Percentiles rank a stretch among this genome's conserved stretches.
Evolutionary conservation across 2,329 filamentous ascomycete genomes (phyloP).

Genomic region (Penicillium capsulatum): DNA sequence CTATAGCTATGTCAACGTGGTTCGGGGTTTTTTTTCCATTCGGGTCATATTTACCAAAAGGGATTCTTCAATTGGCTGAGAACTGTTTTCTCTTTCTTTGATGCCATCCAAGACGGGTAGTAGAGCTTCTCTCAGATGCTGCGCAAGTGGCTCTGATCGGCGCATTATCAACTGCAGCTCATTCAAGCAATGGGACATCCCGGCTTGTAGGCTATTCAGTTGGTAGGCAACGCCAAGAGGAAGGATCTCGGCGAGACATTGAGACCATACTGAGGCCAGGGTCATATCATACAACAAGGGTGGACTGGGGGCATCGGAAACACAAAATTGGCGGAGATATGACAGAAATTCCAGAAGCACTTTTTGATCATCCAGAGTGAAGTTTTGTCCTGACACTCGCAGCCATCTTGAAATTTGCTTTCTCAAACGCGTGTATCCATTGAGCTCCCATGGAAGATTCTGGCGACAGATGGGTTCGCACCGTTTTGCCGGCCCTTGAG

Average conservation of each 20-base stretch:
- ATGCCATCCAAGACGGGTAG: constrained; percentile 25
- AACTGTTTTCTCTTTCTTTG: constrained; percentile 14
- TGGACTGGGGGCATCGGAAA: constrained; percentile 18
- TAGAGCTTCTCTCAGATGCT: constrained; percentile 26
- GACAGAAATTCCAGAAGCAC: constrained; percentile 28
- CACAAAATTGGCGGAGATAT: constrained; percentile 21
- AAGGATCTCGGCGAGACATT: constrained; percentile 31
- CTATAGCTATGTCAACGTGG: constrained; percentile 22
- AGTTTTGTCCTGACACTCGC: constrained; percentile 13
- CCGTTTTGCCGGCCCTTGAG: constrained; percentile 11
- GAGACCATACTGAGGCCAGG: constrained; percentile 28
- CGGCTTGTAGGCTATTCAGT: constrained; percentile 28
- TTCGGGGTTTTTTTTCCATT: too few species aligned
- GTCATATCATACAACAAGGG: constrained; percentile 23
- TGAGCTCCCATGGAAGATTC: constrained; percentile 32
- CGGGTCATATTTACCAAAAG: constrained; percentile 33
- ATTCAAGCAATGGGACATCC: constrained; percentile 29
- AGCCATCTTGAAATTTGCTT: constrained; percentile 28
- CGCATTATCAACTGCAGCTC: constrained; percentile 20
- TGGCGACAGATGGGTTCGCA: constrained; percentile 27
- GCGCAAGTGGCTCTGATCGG: constrained; percentile 16
- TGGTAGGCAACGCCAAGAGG: constrained; percentile 19
- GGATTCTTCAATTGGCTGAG: constrained; percentile 24
- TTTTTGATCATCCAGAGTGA: constrained; percentile 16
- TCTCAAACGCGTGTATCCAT: constrained; percentile 34